Evolutionary conservation across 805 yeast species (phyloP), one percentile per base, ranked within the genome.

Genomic region (Ogataea ganodermae): DNA sequence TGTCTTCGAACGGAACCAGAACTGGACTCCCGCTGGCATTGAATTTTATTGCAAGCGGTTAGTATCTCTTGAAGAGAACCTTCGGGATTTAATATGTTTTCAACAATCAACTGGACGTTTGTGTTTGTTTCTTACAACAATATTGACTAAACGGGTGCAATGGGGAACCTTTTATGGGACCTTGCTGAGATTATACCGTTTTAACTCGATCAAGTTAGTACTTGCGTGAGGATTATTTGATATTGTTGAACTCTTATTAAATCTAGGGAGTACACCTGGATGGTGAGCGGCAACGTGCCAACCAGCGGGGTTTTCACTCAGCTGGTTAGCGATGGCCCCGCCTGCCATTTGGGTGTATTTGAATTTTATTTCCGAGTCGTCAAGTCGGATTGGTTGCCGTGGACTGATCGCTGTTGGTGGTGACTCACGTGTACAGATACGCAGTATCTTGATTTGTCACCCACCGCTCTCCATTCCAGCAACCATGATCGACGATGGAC

Each of bases 31-130:
- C 96, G 1, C 71, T 91, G 57, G 86, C 96, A 1, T 73, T 91
- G 50, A 91, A 91, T 65, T 91, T 91, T 63, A 81, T 91, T 45
- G 97, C 97, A 42, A 83, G 95, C 56, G 96, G 96, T 79, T 74
- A 71, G 87, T 84, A 66, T 63, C 14, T 28, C 33, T 44, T 45
- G 41, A 35, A 22, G 21, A 18, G 32, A 24, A 13, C 21, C 8
- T 10, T 17, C 32, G 31, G 31, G 43, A 40, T 46, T 46, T 50
- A 45, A 41, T 50, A 38, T 35, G 42, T 39, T 45, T 53, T 45
- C 56, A 54, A 44, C 51, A 45, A 36, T 37, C 45, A 46, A 40
- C 22, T 12, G 28, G 22, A 31, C n/a, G 43, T 33, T 6, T 13
- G 42, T 35, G 31, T 38, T 24, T 38, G 42, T 26, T 13, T 17